These are phyloP conservation scores for Dioszegia crocea DNA, from an alignment of 768 basidiomycete species.

Conservation along the genomic window DNA sequence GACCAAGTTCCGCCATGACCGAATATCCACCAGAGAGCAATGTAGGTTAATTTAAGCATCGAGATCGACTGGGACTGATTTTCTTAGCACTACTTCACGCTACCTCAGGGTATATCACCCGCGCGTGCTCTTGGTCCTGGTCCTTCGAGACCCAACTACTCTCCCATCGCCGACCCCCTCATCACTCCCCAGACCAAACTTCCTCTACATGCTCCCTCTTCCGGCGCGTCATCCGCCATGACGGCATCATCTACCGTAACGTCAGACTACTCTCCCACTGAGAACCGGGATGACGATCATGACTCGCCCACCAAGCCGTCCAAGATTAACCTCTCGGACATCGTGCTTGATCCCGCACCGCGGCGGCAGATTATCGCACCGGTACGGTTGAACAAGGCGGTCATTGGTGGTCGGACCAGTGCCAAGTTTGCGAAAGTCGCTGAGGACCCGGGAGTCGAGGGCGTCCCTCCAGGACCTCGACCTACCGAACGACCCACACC, in stretches of 20 bases:
- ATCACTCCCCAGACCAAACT: slow-evolving; percentile 32
- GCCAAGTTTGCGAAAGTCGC: slow-evolving; percentile 41
- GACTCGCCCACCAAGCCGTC: slow-evolving; percentile 35
- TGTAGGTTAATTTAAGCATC: neutral
- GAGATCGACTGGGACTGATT: neutral
- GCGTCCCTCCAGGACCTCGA: slow-evolving; percentile 77
- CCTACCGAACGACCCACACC: slow-evolving; percentile 72
- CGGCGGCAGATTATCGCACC: neutral
- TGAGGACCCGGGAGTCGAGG: slow-evolving; percentile 44
- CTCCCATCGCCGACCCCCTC: slow-evolving; percentile 20
- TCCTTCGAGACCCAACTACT: slow-evolving; percentile 23
- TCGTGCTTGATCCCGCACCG: slow-evolving; percentile 17
- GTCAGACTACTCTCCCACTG: neutral
- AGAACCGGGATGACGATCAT: slow-evolving; percentile 30
- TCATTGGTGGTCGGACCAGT: slow-evolving; percentile 28
- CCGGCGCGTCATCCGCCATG: slow-evolving; percentile 18
- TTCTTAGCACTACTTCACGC: slow-evolving; percentile 6
- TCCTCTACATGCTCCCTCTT: slow-evolving; percentile 18
- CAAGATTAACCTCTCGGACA: slow-evolving; percentile 17
- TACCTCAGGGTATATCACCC: slow-evolving; percentile 38
- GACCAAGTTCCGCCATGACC: neutral
- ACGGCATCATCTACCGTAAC: neutral
- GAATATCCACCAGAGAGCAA: neutral
- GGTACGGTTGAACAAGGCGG: neutral
- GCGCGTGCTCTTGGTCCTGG: slow-evolving; percentile 40